These are phyloP conservation scores for Metarhizium anisopliae DNA, from an alignment of 2,329 filamentous ascomycete genomes.

Conservation along the genomic window DNA sequence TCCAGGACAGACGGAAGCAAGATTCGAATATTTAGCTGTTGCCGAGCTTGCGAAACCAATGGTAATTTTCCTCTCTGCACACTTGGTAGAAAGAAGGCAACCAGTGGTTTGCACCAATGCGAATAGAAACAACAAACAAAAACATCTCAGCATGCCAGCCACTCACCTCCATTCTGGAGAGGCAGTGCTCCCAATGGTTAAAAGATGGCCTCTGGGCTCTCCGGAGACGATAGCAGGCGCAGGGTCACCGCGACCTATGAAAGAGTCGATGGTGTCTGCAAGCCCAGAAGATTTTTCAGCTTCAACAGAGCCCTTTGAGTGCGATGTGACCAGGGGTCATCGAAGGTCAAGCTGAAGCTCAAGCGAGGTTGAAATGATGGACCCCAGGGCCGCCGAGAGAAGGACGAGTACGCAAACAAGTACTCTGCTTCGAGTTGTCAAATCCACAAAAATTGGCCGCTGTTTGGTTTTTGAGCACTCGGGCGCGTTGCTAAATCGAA, in stretches of 20 bases:
- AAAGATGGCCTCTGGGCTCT: no score
- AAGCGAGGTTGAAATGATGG: not conserved
- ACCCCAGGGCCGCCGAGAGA: not conserved
- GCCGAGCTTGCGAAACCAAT: not conserved
- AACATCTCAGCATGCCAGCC: not conserved
- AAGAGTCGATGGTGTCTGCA: not conserved
- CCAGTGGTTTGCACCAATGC: not conserved
- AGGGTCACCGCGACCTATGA: not conserved
- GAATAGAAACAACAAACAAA: not conserved
- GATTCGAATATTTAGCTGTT: not conserved
- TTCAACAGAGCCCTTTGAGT: no score
- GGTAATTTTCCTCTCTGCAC: not conserved
- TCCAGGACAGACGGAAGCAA: not conserved
- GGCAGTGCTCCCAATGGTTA: not conserved
- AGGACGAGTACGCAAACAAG: not conserved
- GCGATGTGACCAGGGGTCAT: not conserved
- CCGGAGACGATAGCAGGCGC: not conserved
- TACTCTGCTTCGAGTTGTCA: not conserved
- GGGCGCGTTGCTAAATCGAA: not conserved
- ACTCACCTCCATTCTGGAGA: slow-evolving; percentile 9
- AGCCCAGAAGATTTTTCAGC: no score
- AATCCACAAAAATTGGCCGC: not conserved
- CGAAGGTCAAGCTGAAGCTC: not conserved
- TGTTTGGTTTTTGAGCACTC: not conserved
- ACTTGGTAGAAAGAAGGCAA: not conserved